Evolutionary conservation across 306 rosid genomes (phyloP), one percentile per base, ranked within the genome.

Genomic region (Sesbania bispinosa): DNA sequence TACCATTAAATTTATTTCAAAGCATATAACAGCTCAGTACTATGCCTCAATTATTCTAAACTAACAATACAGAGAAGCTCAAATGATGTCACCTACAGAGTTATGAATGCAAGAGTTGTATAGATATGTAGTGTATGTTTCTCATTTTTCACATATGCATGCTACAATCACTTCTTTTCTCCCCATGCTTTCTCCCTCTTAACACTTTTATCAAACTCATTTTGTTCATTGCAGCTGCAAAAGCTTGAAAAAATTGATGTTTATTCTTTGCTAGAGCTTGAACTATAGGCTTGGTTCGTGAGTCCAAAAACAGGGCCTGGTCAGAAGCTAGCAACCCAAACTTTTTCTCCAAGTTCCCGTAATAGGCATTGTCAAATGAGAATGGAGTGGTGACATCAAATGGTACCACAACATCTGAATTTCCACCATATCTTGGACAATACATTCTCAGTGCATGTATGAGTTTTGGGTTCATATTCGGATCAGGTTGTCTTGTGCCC

Each of bases 341-440:
- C 36, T 87, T 90, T 6, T 77, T 72, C 47, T 71, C 76, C 77
- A 93, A 80, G 78, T 93, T 93, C 18, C 83, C 82, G 45, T 90
- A 93, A 48, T 93, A 93, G 11, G 96, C 97, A 24, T 93, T 89
- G 24, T 93, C 98, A 46, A 93, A 93, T 58, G 79, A 14, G 10
- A 90, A 10, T 97, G n/a, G 90, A 0, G 97, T 93, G 0, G 98
- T 85, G 10, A 88, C 94, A 52, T 93, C 98, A 67, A 93, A 90
- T 5, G 98, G 97, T 14, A 92, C 92, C 19, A 87, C 96, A 21
- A 83, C 63, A 26, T 88, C 92, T 0, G 71, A 19, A 46, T 87
- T 90, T 48, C 98, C 97, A 15, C 96, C 94, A 30, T 42, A 72
- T 2, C 39, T 79, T 1, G 98, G 98, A 80, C 98, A 93, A 45